phyloP scores from a whole-genome alignment of 768 basidiomycete genomes.

The Solioccasus polychromus region DNA sequence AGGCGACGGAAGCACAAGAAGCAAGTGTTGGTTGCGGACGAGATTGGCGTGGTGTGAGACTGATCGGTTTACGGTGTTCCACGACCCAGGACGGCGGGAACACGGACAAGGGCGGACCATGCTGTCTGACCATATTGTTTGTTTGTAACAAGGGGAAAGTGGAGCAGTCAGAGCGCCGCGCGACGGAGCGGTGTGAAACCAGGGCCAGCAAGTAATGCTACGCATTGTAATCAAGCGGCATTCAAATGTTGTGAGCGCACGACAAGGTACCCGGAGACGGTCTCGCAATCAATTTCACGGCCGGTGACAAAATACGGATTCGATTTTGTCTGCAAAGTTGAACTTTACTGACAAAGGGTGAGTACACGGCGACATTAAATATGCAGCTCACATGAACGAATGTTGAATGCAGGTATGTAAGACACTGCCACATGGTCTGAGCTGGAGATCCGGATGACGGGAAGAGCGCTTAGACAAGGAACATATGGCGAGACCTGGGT shows the following conservation, averaged over 20 bases:
- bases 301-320: no score
- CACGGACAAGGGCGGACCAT: neutral
- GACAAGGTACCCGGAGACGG: no score
- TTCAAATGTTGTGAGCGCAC: no score
- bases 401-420: neutral
- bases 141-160: slow-evolving; percentile 7
- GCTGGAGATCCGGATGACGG: neutral
- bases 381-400: slow-evolving; percentile 1
- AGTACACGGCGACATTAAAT: slow-evolving; percentile 16
- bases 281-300: no score
- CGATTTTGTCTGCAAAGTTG: neutral
- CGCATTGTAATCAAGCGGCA: neutral
- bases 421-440: slow-evolving; percentile 12
- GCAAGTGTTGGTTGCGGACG: slow-evolving; percentile 11
- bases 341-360: slow-evolving; percentile 13
- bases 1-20: slow-evolving; percentile 17
- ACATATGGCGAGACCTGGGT: slow-evolving; percentile 11
- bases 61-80: slow-evolving; percentile 7
- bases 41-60: slow-evolving; percentile 28
- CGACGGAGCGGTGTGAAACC: slow-evolving; percentile 14
- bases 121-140: neutral
- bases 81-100: neutral
- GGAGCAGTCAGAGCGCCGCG: neutral
- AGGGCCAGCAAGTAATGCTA: slow-evolving; percentile 8
- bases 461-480: slow-evolving; percentile 1